Conservation (phyloP, 306 rosid species). For the Cucumis melo region DNA sequence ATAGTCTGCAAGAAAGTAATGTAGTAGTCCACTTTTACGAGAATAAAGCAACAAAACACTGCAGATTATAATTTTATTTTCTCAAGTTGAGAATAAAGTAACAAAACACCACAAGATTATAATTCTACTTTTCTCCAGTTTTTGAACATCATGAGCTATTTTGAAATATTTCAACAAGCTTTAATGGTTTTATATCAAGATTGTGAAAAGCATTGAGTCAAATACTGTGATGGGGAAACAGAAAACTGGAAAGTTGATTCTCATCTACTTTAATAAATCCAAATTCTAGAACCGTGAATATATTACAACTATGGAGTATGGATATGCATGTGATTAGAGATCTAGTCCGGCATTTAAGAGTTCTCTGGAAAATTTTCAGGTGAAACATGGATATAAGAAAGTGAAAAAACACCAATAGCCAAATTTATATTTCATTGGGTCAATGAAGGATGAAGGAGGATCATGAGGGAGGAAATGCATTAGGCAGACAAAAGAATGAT, state of each 20-base stretch:
- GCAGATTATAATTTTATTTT: neutral
- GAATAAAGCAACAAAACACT: neutral
- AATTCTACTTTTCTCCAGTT: neutral
- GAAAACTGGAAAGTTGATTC: neutral
- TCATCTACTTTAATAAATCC: neutral
- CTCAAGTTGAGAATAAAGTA: neutral
- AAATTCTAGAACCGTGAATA: neutral
- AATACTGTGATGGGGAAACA: neutral
- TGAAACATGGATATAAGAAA: neutral
- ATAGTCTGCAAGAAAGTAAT: slow-evolving; percentile 40
- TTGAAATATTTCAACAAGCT: neutral
- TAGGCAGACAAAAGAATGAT: neutral
- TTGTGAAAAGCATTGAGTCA: neutral
- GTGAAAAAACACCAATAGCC: neutral
- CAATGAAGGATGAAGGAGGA: neutral
- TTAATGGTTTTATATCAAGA: neutral
- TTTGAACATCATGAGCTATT: neutral
- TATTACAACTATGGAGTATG: neutral
- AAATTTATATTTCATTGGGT: neutral
- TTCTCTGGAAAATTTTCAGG: neutral
- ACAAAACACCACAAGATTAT: neutral
- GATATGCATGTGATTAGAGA: neutral
- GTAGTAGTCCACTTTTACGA: neutral
- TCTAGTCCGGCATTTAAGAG: neutral
- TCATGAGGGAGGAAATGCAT: neutral